phyloP scores from a whole-genome alignment of 352 stramenopile species.

The Globisporangium megalacanthum region DNA sequence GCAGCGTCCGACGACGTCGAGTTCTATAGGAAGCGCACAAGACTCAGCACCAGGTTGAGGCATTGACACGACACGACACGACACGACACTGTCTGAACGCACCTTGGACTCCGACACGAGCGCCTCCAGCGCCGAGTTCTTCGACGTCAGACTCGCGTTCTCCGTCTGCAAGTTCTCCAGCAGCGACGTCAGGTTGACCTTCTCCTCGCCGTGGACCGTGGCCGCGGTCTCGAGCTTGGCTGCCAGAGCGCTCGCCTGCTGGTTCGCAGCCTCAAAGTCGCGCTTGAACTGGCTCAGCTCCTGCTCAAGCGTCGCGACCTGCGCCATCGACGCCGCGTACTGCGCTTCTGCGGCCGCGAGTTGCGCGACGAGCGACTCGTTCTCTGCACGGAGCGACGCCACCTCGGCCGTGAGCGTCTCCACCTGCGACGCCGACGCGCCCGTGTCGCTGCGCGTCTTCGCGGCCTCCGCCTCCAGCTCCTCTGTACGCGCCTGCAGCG shows the following conservation, averaged over 20 bases:
- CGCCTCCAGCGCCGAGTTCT: conserved; percentile 23
- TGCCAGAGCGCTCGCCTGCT: conserved; percentile 3
- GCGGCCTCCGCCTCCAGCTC: conserved; percentile 24
- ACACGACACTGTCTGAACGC: neutral
- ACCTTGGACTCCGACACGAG: conserved; percentile 9
- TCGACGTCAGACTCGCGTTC: conserved; percentile 11
- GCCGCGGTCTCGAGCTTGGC: conserved; percentile 18
- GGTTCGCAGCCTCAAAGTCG: neutral
- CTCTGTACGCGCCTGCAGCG: conserved; percentile 24
- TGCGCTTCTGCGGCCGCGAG: conserved; percentile 9
- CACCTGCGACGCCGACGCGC: conserved; percentile 3
- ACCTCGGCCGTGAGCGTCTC: conserved; percentile 4
- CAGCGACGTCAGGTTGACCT: conserved; percentile 20
- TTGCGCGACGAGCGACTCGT: conserved; percentile 9
- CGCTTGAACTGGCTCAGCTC: conserved; percentile 21
- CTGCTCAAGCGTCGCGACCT: conserved; percentile 24
- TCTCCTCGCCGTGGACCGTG: conserved; percentile 24
- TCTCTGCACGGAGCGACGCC: conserved; percentile 7
- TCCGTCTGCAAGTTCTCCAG: conserved; percentile 26
- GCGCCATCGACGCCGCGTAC: conserved; percentile 6
- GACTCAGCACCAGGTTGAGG: neutral
- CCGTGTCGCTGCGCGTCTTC: conserved; percentile 17
- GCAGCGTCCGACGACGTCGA: conserved; percentile 11
- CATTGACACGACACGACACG: neutral
- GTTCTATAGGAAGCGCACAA: conserved; percentile 4